Evolutionary conservation across 495 filamentous ascomycete genomes (phyloP), one percentile per base, ranked within the genome.

Genomic region (Talaromyces adpressus): DNA sequence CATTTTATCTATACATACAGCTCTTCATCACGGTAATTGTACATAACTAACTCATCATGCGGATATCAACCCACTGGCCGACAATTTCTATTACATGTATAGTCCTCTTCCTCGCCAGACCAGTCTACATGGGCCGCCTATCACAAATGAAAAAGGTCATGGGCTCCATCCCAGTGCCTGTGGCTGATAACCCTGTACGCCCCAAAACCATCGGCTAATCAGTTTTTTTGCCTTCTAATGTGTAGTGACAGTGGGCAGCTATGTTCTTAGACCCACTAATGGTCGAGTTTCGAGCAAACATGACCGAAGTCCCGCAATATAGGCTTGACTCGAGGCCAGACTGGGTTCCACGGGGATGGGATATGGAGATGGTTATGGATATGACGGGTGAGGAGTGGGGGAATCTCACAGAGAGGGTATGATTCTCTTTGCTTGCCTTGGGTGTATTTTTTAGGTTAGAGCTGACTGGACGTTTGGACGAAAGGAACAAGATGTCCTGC

Each of bases 301-400:
- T 61, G 59, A 61, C 59, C n/a, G 41, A 61, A 16, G 41, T 45
- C 20, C 59, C 59, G 8, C 7, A 27, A 45, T 61, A 61, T 36
- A 61, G 41, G 9, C 59, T 61, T 30, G 59, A 61, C 18, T 47
- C 32, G 23, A 11, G 22, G 8, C 59, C 59, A 2, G 34, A 39
- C 6, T 61, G 59, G 59, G 23, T 29, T 27, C 59, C 59, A 4
- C 9, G 7, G 39, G 59, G 34, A 8, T 61, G 59, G 59, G 36
- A 41, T 47, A 61, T 61, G 59, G 59, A 61, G 36, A 41, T 14
- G 11, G 59, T 45, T 7, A 61, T 61, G 59, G 59, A 61, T 25
- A 61, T 61, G 59, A 61, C 59, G 18, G 5, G 25, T 12, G 23
- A 47, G 34, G 59, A 61, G 6, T 61, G 59, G 59, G 11, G 1